A percentile compares a stretch with the other conserved stretches of the same genome.
phyloP scores from a whole-genome alignment of 352 stramenopile genomes.

The Phytophthora pluvialis region DNA sequence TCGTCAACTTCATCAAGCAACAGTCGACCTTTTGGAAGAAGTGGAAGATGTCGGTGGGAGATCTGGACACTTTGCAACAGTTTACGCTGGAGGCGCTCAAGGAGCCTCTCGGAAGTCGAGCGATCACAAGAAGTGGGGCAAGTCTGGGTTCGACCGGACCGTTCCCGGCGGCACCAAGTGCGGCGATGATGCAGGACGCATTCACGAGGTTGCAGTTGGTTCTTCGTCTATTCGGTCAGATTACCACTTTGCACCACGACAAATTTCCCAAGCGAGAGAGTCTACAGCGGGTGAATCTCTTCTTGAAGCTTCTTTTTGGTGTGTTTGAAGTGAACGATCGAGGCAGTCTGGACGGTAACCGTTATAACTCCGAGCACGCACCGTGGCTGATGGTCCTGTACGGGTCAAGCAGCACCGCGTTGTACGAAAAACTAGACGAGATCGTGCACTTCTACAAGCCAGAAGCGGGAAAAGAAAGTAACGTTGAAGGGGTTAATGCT shows the following conservation, averaged over 20 bases:
- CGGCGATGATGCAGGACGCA: slow-evolving; percentile 77
- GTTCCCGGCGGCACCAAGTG: slow-evolving; percentile 54
- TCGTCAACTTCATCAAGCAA: slow-evolving; percentile 89
- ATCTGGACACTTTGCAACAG: slow-evolving; percentile 64
- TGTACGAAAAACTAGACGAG: slow-evolving; percentile 88
- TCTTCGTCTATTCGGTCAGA: slow-evolving; percentile 61
- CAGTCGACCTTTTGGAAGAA: slow-evolving; percentile 72
- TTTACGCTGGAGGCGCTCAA: slow-evolving; percentile 65
- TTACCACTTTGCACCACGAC: slow-evolving; percentile 71
- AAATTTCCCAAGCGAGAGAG: slow-evolving; percentile 51
- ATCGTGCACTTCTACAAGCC: slow-evolving; percentile 71
- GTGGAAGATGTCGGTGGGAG: slow-evolving; percentile 68
- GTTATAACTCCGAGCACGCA: slow-evolving; percentile 42
- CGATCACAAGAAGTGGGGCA: slow-evolving; percentile 14
- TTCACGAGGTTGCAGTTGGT: slow-evolving; percentile 77
- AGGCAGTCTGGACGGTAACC: slow-evolving; percentile 41
- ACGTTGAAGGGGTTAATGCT: slow-evolving; percentile 3
- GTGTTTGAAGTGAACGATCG: slow-evolving; percentile 77
- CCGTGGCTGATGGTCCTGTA: slow-evolving; percentile 77
- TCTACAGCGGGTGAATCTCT: slow-evolving; percentile 58
- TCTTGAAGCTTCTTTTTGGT: slow-evolving; percentile 57
- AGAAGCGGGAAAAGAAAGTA: slow-evolving; percentile 28
- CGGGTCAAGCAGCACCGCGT: slow-evolving; percentile 69
- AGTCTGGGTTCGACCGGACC: slow-evolving; percentile 6
- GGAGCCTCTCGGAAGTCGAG: slow-evolving; percentile 50